Evolutionary conservation across 345 rosid species (phyloP), one percentile per base, ranked within the genome.

Genomic region (Hibiscus tridactylites): DNA sequence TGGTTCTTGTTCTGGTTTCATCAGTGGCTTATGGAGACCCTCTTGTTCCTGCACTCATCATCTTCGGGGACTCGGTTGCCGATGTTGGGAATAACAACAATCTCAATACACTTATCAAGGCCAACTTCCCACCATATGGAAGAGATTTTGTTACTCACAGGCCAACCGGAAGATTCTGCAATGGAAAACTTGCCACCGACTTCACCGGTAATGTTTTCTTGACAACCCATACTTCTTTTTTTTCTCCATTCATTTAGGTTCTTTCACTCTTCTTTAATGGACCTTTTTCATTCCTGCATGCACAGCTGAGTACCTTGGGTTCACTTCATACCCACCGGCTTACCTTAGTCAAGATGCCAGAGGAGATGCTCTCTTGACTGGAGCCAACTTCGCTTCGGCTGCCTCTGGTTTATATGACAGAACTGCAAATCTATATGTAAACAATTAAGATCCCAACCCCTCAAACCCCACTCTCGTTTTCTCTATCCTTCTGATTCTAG

Each of bases 101-200:
- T 79, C 84, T 88, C 64, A 71, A 47, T 68, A 90, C 96, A 47
- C 29, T 82, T 4, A 75, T 88, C 72, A 91, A 84, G 79, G 89
- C 97, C 62, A 88, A 91, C 77, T 91, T 94, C 78, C 96, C 86
- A 72, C 98, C 98, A 26, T 94, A 90, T 57, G 98, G 98, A 73
- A 83, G 98, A 80, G 98, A 94, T 75, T 94, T 88, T 59, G 80
- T 79, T 73, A 73, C 70, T 75, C 95, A 85, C 78, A 77, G 5
- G 44, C 91, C 98, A 52, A 91, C 96, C 2, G 97, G 97, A 78
- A 85, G 98, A 77, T 94, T 94, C 84, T 85, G 96, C 81, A 91
- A 94, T 56, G 97, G 97, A 33, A 94, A 88, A 74, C 86, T 91
- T 10, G 88, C 97, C 63, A 81, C 88, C 6, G 97, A 91, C 80